Conservation (phyloP, 495 filamentous ascomycete species). For the Tuber borchii region DNA sequence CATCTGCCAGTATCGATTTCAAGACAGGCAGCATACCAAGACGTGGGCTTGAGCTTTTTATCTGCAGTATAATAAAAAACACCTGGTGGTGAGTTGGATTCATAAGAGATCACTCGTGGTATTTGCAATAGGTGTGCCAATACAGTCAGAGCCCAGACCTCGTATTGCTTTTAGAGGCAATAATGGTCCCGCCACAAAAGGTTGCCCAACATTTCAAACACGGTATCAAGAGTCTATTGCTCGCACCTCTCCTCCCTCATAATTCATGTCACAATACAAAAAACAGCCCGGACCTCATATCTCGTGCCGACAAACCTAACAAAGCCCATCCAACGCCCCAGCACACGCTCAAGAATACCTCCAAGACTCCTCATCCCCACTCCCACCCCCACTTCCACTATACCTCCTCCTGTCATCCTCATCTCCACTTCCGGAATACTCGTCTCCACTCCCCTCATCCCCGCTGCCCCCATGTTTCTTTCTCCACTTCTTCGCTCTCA, state of each 20-base stretch:
- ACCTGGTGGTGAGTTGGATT: background rate
- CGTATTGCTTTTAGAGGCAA: background rate
- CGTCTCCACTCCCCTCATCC: constrained; percentile 1
- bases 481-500: constrained; percentile 2
- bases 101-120: background rate
- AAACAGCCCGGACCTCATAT: background rate
- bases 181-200: background rate
- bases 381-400: background rate
- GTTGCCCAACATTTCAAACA: background rate
- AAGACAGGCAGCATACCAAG: background rate
- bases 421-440: constrained; percentile 27
- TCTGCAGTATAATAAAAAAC: background rate
- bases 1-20: background rate
- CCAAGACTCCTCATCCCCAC: background rate
- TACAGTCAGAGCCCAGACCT: background rate
- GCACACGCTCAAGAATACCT: constrained; percentile 12
- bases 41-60: background rate
- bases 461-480: constrained; percentile 12
- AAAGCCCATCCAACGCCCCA: background rate
- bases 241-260: background rate
- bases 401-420: constrained; percentile 6
- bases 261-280: background rate
- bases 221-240: background rate
- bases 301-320: background rate
- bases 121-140: background rate